These are phyloP conservation scores for Kodamaea nitidulidarum DNA, from an alignment of 805 yeast species.

Conservation along the genomic window DNA sequence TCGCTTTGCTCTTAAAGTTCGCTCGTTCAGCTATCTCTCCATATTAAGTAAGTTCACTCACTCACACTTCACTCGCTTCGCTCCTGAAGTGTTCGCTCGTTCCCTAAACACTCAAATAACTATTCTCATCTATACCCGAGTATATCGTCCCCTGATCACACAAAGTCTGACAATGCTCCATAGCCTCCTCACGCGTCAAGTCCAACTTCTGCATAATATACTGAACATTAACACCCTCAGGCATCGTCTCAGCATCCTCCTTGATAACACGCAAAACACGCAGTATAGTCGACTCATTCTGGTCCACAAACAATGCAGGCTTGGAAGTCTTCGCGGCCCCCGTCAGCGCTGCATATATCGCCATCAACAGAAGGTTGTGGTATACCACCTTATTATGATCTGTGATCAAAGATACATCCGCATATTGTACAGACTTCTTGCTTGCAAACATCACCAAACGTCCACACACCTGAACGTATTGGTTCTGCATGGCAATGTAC, in stretches of 20 bases:
- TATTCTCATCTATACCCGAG: conserved; percentile 61
- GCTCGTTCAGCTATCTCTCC: not conserved
- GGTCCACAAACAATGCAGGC: conserved; percentile 27
- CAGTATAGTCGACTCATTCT: conserved; percentile 30
- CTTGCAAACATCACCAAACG: conserved; percentile 53
- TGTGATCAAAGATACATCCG: conserved; percentile 51
- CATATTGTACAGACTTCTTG: conserved; percentile 61
- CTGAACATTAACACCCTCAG: conserved; percentile 71
- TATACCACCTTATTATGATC: conserved; percentile 68
- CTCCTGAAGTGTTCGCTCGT: no score
- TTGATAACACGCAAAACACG: conserved; percentile 46
- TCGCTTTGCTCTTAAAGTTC: not conserved
- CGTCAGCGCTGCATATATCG: conserved; percentile 21
- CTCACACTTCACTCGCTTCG: not conserved
- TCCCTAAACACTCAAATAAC: conserved; percentile 11
- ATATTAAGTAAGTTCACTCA: not conserved
- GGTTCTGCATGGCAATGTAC: conserved; percentile 41
- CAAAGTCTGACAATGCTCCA: conserved; percentile 47
- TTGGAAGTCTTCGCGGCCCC: conserved; percentile 17
- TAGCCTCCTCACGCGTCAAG: conserved; percentile 46
- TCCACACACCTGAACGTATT: conserved; percentile 55
- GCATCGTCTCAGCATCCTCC: conserved; percentile 53
- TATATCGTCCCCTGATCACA: conserved; percentile 68
- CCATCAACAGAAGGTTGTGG: conserved; percentile 63
- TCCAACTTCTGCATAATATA: conserved; percentile 56